Conservation (phyloP, 345 rosid genomes). For the Lumnitzera littorea region DNA sequence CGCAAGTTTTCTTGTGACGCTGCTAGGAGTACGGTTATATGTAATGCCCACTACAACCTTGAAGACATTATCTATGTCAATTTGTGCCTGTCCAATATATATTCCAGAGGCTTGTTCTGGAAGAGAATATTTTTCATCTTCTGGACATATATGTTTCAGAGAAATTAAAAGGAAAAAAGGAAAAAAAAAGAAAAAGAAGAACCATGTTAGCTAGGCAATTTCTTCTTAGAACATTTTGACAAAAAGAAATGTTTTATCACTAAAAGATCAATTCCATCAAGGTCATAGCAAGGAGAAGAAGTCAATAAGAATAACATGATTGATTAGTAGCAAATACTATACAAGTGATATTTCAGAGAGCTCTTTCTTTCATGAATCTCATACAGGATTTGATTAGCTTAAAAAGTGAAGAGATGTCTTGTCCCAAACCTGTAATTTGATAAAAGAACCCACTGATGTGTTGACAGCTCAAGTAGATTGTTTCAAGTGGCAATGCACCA, state of each 20-base stretch:
- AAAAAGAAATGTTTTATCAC: too few relatives aligned
- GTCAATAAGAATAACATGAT: too few relatives aligned
- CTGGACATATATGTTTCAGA: background rate
- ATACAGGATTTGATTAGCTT: background rate
- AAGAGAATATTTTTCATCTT: constrained; percentile 12
- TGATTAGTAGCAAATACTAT: too few relatives aligned
- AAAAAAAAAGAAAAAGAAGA: too few relatives aligned
- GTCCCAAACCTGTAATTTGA: constrained; percentile 20
- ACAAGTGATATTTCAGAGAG: too few relatives aligned
- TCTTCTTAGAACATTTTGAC: too few relatives aligned
- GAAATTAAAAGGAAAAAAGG: too few relatives aligned
- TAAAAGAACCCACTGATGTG: constrained; percentile 14
- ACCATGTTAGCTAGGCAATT: too few relatives aligned
- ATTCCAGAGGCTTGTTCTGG: constrained; percentile 29
- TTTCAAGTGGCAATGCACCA: constrained; percentile 25
- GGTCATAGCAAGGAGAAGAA: too few relatives aligned
- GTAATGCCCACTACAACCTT: constrained; percentile 25
- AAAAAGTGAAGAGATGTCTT: background rate
- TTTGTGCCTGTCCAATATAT: constrained; percentile 31
- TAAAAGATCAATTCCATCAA: too few relatives aligned
- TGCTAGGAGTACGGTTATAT: constrained; percentile 2
- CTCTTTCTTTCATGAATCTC: too few relatives aligned
- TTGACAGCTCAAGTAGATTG: constrained; percentile 15
- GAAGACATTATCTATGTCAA: constrained; percentile 3
- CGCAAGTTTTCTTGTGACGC: constrained; percentile 13